Conservation (phyloP, 805 yeast species). For the Starmerella sirachaensis region DNA sequence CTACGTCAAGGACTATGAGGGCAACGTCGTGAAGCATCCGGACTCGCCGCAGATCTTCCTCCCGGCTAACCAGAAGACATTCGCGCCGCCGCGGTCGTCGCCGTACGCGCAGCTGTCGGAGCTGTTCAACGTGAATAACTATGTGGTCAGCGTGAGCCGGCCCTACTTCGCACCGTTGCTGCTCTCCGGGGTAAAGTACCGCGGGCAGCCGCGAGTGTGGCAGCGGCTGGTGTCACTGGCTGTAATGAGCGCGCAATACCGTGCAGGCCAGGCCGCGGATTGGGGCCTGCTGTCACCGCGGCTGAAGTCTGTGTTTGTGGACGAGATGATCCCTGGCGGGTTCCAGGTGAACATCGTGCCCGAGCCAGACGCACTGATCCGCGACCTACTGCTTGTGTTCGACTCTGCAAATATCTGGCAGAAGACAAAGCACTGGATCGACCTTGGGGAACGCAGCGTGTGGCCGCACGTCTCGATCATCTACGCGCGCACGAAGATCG, state of each 20-base stretch:
- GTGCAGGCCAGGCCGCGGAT: constrained; percentile 68
- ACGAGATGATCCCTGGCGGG: constrained; percentile 74
- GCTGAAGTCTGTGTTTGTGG: constrained; percentile 66
- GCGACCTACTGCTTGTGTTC: constrained; percentile 61
- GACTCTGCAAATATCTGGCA: constrained; percentile 59
- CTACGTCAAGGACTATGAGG: constrained; percentile 44
- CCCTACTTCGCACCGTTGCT: constrained; percentile 88
- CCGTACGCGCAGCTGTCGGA: constrained; percentile 87
- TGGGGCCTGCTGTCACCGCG: constrained; percentile 61
- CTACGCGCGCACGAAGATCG: constrained; percentile 81
- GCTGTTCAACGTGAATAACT: constrained; percentile 87
- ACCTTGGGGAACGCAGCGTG: constrained; percentile 80
- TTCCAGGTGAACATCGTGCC: constrained; percentile 88
- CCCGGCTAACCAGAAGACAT: constrained; percentile 34
- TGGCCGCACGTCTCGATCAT: constrained; percentile 84
- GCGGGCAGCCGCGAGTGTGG: constrained; percentile 31
- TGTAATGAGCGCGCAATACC: constrained; percentile 71
- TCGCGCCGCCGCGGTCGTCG: constrained; percentile 36
- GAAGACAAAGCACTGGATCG: constrained; percentile 79
- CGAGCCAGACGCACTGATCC: constrained; percentile 55
- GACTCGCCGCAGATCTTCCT: constrained; percentile 22
- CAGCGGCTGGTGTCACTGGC: constrained; percentile 41
- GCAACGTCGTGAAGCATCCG: constrained; percentile 30
- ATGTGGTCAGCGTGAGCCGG: constrained; percentile 78
- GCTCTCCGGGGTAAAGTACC: constrained; percentile 68